Conservation (phyloP, 2,329 filamentous ascomycete species). For the Paraconiothyrium sp. region DNA sequence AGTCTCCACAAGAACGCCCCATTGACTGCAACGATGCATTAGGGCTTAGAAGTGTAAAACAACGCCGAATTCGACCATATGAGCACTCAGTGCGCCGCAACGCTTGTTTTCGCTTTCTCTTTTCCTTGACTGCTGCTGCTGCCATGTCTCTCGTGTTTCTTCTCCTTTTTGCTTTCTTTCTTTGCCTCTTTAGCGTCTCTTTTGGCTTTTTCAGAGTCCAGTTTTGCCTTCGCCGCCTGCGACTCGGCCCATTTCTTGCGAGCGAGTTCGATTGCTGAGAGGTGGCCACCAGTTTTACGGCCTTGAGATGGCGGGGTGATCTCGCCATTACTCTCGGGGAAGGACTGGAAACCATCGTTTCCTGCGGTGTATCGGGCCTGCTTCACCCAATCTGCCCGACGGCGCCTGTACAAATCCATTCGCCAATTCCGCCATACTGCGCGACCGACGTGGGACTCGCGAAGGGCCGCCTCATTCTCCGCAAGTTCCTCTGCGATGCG, state of each 20-base stretch:
- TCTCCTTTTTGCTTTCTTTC: constrained; percentile 33
- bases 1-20: constrained; percentile 13
- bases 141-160: constrained; percentile 18
- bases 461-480: constrained; percentile 66
- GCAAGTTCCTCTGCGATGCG: constrained; percentile 71
- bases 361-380: constrained; percentile 65
- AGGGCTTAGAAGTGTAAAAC: constrained; percentile 4
- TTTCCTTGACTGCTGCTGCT: constrained; percentile 30
- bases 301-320: constrained; percentile 27
- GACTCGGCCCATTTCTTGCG: constrained; percentile 64
- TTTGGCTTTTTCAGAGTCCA: constrained; percentile 20
- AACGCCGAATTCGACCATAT: not conserved
- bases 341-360: constrained; percentile 61
- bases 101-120: constrained; percentile 36
- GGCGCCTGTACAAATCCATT: constrained; percentile 75
- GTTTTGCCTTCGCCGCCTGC: constrained; percentile 48
- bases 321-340: constrained; percentile 54
- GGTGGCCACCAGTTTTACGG: constrained; percentile 38
- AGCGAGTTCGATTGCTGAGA: constrained; percentile 63
- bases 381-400: constrained; percentile 70
- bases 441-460: constrained; percentile 72
- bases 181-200: constrained; percentile 41
- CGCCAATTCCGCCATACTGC: constrained; percentile 79
- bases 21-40: constrained; percentile 29
- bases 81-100: constrained; percentile 19